Evolutionary conservation across 2,329 filamentous ascomycete species (phyloP).

Genomic region (Claviceps spartinae): DNA sequence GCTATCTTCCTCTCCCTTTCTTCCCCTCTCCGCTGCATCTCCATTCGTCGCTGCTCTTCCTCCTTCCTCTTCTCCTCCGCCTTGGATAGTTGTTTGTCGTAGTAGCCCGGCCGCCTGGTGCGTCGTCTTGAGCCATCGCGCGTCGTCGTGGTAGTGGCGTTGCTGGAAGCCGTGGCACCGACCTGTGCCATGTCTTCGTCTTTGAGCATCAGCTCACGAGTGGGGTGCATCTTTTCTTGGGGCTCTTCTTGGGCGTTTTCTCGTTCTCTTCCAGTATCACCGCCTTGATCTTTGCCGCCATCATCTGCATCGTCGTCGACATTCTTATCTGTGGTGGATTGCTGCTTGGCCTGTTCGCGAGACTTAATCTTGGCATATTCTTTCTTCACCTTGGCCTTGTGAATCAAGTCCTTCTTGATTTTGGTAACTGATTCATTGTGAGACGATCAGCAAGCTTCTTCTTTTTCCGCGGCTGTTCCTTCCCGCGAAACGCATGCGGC

Average conservation of each 20-base stretch:
- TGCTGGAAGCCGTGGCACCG: constrained; percentile 9
- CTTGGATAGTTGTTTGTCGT: constrained; percentile 47
- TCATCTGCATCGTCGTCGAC: constrained; percentile 8
- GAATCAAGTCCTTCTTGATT: constrained; percentile 79
- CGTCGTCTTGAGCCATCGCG: constrained; percentile 21
- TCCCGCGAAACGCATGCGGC: not conserved
- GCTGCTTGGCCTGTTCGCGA: constrained; percentile 19
- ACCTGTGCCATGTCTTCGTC: constrained; percentile 24
- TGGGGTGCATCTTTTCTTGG: constrained; percentile 20
- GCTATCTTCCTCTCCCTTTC: constrained; percentile 54
- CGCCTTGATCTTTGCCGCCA: constrained; percentile 8
- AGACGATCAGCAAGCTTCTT: constrained; percentile 5
- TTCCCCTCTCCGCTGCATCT: constrained; percentile 35
- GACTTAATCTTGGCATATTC: constrained; percentile 77
- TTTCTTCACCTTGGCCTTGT: constrained; percentile 88
- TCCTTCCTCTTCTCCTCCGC: constrained; percentile 29
- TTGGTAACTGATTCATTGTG: constrained; percentile 49
- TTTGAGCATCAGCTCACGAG: constrained; percentile 26
- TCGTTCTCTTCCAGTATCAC: constrained; percentile 7
- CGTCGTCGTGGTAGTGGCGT: constrained; percentile 6
- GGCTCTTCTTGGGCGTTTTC: not conserved
- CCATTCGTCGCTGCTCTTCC: constrained; percentile 28
- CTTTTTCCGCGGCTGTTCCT: not conserved
- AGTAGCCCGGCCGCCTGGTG: constrained; percentile 39
- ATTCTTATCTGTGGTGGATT: constrained; percentile 6